A percentile compares a stretch with the other conserved stretches of the same genome.
Conservation (phyloP, 495 filamentous ascomycete species). For the Xylaria bambusicola region DNA sequence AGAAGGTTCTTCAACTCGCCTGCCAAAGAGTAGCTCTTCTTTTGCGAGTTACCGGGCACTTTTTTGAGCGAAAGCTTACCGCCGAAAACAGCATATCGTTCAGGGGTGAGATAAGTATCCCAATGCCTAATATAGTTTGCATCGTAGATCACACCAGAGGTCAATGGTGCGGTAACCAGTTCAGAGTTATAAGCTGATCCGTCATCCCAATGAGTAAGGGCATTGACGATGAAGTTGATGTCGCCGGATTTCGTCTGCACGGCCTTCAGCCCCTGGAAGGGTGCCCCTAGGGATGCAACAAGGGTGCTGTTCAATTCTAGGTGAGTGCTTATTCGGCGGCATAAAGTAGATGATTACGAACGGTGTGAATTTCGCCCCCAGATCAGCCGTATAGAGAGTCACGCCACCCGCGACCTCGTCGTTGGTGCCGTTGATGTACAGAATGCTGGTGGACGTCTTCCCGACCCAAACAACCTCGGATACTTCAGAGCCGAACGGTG, state of each 20-base stretch:
- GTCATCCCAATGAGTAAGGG: constrained; percentile 7
- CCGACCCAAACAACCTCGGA: constrained; percentile 14
- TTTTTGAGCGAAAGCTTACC: constrained; percentile 43
- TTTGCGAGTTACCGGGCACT: constrained; percentile 18
- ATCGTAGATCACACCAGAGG: constrained; percentile 57
- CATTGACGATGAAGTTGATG: constrained; percentile 12
- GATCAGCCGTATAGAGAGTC: constrained; percentile 11
- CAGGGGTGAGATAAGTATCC: constrained; percentile 60
- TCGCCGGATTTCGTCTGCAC: constrained; percentile 12
- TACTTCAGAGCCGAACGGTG: constrained; percentile 10
- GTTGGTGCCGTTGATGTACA: constrained; percentile 16
- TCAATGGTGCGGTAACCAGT: constrained; percentile 44
- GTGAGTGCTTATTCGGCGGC: background rate
- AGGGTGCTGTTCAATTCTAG: constrained; percentile 1
- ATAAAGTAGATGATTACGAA: background rate
- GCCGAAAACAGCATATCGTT: constrained; percentile 65
- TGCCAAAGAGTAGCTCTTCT: background rate
- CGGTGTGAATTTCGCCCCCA: constrained; percentile 10
- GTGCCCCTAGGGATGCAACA: constrained; percentile 5
- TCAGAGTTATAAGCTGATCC: constrained; percentile 50
- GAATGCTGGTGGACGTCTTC: constrained; percentile 6
- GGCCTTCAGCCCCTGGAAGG: constrained; percentile 14
- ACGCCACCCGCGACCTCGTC: constrained; percentile 8
- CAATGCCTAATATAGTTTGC: constrained; percentile 64
- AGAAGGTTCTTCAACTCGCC: constrained; percentile 15